phyloP scores from a whole-genome alignment of 257 asterid species.

The Linaria vulgaris region DNA sequence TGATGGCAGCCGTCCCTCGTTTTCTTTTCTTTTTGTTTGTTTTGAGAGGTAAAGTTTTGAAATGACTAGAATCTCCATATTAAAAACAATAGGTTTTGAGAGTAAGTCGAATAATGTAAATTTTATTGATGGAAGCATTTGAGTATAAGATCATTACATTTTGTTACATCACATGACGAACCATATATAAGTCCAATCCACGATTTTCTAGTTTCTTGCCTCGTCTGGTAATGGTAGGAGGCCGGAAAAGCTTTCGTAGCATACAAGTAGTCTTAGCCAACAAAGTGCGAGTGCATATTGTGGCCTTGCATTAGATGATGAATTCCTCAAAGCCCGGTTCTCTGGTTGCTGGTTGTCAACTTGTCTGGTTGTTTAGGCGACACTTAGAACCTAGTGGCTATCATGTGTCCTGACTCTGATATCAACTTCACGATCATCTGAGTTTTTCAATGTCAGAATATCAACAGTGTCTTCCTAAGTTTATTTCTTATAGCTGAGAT shows the following conservation, averaged over 20 bases:
- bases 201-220: neutral
- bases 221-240: neutral
- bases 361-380: conserved; percentile 2
- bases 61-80: neutral
- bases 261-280: neutral
- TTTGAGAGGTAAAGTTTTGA: neutral
- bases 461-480: conserved; percentile 1
- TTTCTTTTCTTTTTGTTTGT: neutral
- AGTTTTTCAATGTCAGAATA: neutral
- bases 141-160: too few species aligned
- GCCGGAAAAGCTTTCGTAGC: conserved; percentile 4
- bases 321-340: neutral
- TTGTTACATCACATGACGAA: conserved; percentile 1
- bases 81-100: neutral
- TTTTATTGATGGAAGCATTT: conserved; percentile 5
- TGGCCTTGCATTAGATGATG: conserved; percentile 4
- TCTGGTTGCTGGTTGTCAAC: conserved; percentile 10
- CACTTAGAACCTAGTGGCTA: conserved; percentile 9
- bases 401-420: too few species aligned
- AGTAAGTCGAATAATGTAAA: neutral
- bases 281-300: neutral
- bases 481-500: conserved; percentile 6
- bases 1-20: neutral
- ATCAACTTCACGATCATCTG: neutral
- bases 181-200: neutral